Evolutionary conservation across 1,284 basidiomycete species (phyloP).

Genomic region (Sanghuangporus sanghuang): DNA sequence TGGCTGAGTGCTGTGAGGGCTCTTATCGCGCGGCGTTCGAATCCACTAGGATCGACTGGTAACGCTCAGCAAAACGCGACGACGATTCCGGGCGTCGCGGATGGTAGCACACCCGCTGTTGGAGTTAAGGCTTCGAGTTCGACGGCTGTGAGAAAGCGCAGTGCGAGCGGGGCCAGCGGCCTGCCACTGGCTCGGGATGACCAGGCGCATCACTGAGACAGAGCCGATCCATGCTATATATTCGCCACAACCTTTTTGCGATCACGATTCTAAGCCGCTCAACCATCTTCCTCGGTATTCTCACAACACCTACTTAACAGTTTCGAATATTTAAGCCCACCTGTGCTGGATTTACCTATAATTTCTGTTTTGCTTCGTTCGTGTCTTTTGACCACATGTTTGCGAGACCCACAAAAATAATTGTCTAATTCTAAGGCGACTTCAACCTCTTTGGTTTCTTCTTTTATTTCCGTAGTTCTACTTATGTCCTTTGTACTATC

Average conservation of each 20-base stretch:
- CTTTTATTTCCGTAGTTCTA: too few relatives aligned
- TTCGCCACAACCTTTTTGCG: neutral
- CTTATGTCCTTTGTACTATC: too few relatives aligned
- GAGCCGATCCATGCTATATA: neutral
- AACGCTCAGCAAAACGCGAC: constrained; percentile 19
- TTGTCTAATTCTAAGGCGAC: too few relatives aligned
- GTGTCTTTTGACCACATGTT: neutral
- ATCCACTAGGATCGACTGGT: constrained; percentile 38
- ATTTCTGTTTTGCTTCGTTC: neutral
- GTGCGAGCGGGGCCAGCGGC: constrained; percentile 16
- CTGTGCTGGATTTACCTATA: neutral
- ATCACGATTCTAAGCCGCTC: neutral
- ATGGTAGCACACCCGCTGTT: constrained; percentile 11
- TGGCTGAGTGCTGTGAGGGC: constrained; percentile 95
- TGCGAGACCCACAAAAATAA: neutral
- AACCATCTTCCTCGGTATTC: neutral
- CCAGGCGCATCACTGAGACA: neutral
- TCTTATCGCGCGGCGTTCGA: constrained; percentile 71
- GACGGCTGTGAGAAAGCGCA: constrained; percentile 18
- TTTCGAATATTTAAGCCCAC: neutral
- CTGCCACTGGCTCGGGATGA: constrained; percentile 5
- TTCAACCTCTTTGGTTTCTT: too few relatives aligned
- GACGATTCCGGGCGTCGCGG: constrained; percentile 11
- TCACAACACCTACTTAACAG: neutral
- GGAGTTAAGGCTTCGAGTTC: constrained; percentile 20